Evolutionary conservation across 2,329 filamentous ascomycete species (phyloP).

Genomic region (Penicillium freii): DNA sequence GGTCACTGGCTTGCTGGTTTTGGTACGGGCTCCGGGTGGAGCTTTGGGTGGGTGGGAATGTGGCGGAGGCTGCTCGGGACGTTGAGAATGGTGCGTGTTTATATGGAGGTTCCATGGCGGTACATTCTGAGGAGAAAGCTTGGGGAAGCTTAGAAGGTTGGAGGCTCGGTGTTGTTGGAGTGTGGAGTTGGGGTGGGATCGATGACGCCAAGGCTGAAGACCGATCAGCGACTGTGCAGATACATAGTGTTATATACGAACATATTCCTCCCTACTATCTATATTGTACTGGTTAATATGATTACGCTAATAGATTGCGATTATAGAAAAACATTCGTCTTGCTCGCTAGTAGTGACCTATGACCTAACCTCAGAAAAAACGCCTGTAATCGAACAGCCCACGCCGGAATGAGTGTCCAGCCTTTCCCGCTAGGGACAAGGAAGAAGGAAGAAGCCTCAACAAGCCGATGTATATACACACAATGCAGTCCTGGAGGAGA

Average conservation of each 20-base stretch:
- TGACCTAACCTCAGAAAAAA: slow-evolving; percentile 19
- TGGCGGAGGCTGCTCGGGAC: slow-evolving; percentile 20
- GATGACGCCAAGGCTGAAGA: slow-evolving; percentile 8
- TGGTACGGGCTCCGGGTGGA: not conserved
- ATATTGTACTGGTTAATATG: too few relatives aligned
- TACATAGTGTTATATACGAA: too few relatives aligned
- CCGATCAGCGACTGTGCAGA: not conserved
- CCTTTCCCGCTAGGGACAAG: slow-evolving; percentile 2
- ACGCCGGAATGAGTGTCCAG: slow-evolving; percentile 4
- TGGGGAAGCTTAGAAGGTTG: not conserved
- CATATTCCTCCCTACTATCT: not conserved
- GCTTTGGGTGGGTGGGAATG: slow-evolving; percentile 14
- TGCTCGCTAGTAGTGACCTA: slow-evolving; percentile 11
- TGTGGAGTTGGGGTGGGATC: slow-evolving; percentile 6
- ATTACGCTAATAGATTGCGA: not conserved
- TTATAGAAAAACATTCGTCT: slow-evolving; percentile 8
- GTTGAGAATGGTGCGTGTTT: slow-evolving; percentile 16
- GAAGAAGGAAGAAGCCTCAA: not conserved
- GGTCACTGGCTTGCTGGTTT: not conserved
- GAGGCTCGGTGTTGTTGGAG: not conserved
- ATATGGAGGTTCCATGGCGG: slow-evolving; percentile 18
- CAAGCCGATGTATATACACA: slow-evolving; percentile 1
- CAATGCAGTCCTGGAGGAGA: slow-evolving; percentile 2
- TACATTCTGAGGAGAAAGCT: slow-evolving; percentile 4
- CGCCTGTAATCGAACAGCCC: slow-evolving; percentile 15